Evolutionary conservation across 1,139 yeast species (phyloP).

Genomic region (Zygosaccharomyces sapae): DNA sequence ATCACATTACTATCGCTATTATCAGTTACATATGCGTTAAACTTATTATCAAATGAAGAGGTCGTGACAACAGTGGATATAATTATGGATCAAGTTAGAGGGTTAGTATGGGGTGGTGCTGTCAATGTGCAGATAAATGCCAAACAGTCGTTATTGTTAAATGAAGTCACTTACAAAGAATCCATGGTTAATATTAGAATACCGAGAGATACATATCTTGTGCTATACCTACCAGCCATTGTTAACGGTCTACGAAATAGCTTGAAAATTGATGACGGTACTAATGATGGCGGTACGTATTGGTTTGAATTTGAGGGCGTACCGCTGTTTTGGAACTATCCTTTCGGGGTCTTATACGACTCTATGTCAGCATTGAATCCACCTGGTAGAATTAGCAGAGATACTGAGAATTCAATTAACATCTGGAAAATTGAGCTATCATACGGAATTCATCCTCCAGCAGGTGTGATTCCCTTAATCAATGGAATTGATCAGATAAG

Average conservation of each 20-base stretch:
- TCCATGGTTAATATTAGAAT: conserved; percentile 21
- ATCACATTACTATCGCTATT: neutral
- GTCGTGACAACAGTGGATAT: neutral
- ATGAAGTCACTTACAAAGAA: conserved; percentile 11
- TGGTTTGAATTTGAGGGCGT: conserved; percentile 69
- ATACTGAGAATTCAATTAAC: conserved; percentile 17
- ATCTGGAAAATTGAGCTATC: conserved; percentile 53
- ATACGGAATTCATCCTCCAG: conserved; percentile 46
- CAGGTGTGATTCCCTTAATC: conserved; percentile 48
- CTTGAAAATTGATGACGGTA: conserved; percentile 33
- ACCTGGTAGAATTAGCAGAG: conserved; percentile 14
- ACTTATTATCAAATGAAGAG: neutral
- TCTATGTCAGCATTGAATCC: conserved; percentile 42
- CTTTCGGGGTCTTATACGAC: conserved; percentile 64
- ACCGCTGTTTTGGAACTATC: conserved; percentile 75
- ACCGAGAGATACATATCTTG: conserved; percentile 56
- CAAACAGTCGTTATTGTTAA: conserved; percentile 21
- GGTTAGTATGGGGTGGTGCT: conserved; percentile 53
- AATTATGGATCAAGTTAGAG: conserved; percentile 37
- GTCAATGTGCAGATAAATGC: conserved; percentile 41
- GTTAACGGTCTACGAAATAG: conserved; percentile 44
- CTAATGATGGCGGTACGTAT: conserved; percentile 33
- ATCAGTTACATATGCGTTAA: neutral
- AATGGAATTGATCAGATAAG: conserved; percentile 38
- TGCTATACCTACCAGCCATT: conserved; percentile 44